Evolutionary conservation across 139 green algal genomes (phyloP).

Genomic region (Trebouxia sp.): DNA sequence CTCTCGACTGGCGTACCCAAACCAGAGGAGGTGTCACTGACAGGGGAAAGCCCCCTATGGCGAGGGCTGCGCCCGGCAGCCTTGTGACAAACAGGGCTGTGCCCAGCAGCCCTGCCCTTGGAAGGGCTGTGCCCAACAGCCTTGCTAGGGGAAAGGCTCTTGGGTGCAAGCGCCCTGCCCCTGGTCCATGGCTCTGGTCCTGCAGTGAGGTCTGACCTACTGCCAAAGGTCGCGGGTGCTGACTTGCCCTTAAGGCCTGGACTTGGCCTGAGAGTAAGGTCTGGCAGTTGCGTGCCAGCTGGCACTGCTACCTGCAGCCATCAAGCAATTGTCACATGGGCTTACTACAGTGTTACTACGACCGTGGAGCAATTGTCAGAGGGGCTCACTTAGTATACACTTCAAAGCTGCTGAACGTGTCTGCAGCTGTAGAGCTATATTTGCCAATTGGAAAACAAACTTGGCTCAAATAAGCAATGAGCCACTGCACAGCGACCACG

Average conservation of each 20-base stretch:
- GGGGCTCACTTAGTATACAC: too few species aligned
- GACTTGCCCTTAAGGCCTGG: neutral
- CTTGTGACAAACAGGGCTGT: too few species aligned
- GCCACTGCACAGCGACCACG: too few species aligned
- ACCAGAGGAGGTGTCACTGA: slow-evolving; percentile 34
- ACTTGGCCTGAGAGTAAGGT: neutral
- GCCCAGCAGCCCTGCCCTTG: too few species aligned
- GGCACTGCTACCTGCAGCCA: neutral
- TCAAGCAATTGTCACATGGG: neutral
- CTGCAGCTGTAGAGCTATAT: too few species aligned
- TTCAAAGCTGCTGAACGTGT: too few species aligned
- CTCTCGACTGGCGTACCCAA: slow-evolving; percentile 17
- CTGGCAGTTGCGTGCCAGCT: neutral
- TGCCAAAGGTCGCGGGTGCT: neutral
- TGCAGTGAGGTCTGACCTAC: neutral
- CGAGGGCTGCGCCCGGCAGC: neutral
- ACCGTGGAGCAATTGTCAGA: neutral
- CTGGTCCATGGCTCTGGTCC: neutral
- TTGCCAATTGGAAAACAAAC: too few species aligned
- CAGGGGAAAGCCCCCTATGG: neutral
- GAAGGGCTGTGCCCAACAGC: neutral
- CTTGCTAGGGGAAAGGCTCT: neutral
- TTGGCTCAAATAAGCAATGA: too few species aligned
- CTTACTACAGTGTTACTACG: neutral
- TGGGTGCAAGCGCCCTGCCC: neutral